Base-by-base conservation (phyloP, 352 stramenopile species). In the Phytopythium aichiense region DNA sequence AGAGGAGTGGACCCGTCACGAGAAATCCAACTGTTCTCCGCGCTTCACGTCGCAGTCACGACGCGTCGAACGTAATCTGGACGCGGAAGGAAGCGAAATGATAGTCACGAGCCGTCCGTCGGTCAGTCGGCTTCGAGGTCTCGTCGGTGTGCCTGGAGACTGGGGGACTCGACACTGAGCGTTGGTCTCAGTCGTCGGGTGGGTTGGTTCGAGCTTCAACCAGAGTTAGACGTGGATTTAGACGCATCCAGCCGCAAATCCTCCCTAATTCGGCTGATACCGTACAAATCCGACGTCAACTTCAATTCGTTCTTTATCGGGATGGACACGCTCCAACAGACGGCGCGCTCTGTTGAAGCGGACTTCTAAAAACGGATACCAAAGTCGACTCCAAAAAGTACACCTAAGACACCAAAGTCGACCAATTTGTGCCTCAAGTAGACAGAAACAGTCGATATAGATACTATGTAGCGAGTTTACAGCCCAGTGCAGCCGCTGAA, bases 81-180 rank as follows among this genome's bases (percentile, higher is more conserved):
- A 60, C 55, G 1, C 28, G 55, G 38, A 18, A 60, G 55, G 40
- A 60, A 50, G 8, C 55, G 55, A 60, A 60, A 49, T 60, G 55
- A 60, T 60, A 20, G 55, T 60, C 37, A 33, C 54, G 22, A 8
- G 13, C 20, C 15, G 2, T 22, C 52, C 9, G 13, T 48, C 52
- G 28, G 35, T 40, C 35, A 15, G 35, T 40, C 35, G 33, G 33
- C 2, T 1, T 38, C 33, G 7, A 40, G 35, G 12, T 11, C 35
- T 40, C 9, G 9, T 15, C 12, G 33, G 7, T 0, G 2, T 38
- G 33, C 33, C 33, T 38, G 33, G 25, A 30, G 25, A 30, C 25
- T 30, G 1, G n/a, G n/a, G n/a, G n/a, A 5, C 33, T 38, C 11
- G 33, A 40, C 9, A 15, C 35, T 8, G 9, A 40, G 35, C 35